These are phyloP conservation scores for Kodamaea nitidulidarum DNA, from an alignment of 805 yeast species.

Conservation along the genomic window DNA sequence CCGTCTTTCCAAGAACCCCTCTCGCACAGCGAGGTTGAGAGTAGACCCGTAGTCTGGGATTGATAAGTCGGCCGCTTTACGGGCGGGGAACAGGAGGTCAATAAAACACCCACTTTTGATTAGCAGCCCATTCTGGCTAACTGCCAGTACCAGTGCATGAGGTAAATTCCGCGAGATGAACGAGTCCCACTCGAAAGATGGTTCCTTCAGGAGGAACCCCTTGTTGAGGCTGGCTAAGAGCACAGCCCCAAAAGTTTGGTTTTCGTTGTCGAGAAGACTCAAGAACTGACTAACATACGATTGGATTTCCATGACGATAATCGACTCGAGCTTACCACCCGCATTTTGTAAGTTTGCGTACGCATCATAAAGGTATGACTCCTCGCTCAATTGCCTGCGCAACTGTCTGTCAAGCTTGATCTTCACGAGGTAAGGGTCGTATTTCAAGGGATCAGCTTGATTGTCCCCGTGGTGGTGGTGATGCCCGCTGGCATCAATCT, in stretches of 20 bases:
- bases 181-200: slow-evolving; percentile 84
- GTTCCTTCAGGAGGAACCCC: slow-evolving; percentile 72
- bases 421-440: slow-evolving; percentile 82
- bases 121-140: slow-evolving; percentile 23
- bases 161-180: slow-evolving; percentile 66
- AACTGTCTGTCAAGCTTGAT: slow-evolving; percentile 70
- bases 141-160: slow-evolving; percentile 24
- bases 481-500: slow-evolving; percentile 25
- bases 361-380: slow-evolving; percentile 84
- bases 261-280: slow-evolving; percentile 65
- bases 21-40: slow-evolving; percentile 56
- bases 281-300: slow-evolving; percentile 73
- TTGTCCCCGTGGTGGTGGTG: slow-evolving; percentile 4
- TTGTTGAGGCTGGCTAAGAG: slow-evolving; percentile 55
- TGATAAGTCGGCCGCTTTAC: slow-evolving; percentile 45
- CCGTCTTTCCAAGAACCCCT: slow-evolving; percentile 83
- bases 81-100: slow-evolving; percentile 35
- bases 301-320: slow-evolving; percentile 83
- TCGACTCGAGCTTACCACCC: slow-evolving; percentile 81
- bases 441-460: slow-evolving; percentile 35
- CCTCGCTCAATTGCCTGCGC: slow-evolving; percentile 74
- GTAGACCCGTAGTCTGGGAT: slow-evolving; percentile 71
- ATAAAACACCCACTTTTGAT: slow-evolving; percentile 36
- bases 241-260: slow-evolving; percentile 63
- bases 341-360: slow-evolving; percentile 81